Conservation (phyloP, 768 basidiomycete genomes). For the Amanita pallidorosea region DNA sequence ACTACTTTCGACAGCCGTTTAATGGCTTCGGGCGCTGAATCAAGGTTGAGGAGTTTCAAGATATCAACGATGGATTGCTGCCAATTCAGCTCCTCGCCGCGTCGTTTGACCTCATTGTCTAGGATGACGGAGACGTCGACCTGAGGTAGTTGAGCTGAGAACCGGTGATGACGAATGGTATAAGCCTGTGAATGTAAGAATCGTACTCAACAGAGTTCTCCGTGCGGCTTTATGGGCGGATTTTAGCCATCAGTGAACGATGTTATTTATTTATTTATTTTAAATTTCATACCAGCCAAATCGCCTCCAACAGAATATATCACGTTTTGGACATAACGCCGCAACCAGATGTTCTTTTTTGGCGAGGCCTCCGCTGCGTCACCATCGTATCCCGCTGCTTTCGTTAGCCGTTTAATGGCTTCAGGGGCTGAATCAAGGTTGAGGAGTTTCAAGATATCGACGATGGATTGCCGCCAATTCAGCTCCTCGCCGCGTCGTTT, state of each 20-base stretch:
- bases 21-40: neutral
- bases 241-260: neutral
- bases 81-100: neutral
- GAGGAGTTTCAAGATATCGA: conserved; percentile 3
- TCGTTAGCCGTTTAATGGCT: neutral
- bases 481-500: neutral
- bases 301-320: neutral
- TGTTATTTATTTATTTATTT: neutral
- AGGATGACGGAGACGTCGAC: neutral
- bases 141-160: neutral
- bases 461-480: conserved; percentile 1
- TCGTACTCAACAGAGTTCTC: neutral
- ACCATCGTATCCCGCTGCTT: neutral
- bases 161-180: neutral
- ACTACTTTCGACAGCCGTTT: neutral
- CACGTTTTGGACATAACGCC: neutral
- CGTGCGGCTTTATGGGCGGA: neutral
- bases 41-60: conserved; percentile 1
- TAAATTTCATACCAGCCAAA: neutral
- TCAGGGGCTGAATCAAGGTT: neutral
- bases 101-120: neutral
- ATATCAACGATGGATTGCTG: conserved; percentile 1
- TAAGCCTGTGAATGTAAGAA: neutral
- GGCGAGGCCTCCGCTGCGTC: neutral
- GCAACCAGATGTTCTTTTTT: neutral